Base-by-base conservation (phyloP, 139 green algal species). In the Desmodesmus armatus region DNA sequence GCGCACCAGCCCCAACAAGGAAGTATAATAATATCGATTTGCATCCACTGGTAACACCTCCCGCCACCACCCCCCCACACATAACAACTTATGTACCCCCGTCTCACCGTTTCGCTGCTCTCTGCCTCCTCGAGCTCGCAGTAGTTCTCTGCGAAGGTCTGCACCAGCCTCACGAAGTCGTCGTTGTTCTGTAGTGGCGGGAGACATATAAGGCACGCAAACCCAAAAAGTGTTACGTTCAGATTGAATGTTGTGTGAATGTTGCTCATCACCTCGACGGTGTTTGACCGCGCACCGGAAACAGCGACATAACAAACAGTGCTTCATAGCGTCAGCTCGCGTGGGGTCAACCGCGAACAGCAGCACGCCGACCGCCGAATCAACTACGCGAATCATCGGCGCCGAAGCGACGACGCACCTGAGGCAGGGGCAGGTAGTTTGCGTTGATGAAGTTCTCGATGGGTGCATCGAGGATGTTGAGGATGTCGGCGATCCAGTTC, bases 391-490 rank as follows among this genome's bases (percentile, higher is more conserved):
- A n/a, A n/a, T n/a, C n/a, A n/a, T n/a, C n/a, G n/a, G n/a, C n/a
- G n/a, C n/a, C n/a, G n/a, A n/a, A 58, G 13, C 13, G 13, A 66
- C 15, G 29, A 9, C 73, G 17, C 49, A 84, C 78, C 80, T 86
- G 80, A 5, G 80, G 80, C 47, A 86, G 67, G 2, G 80, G 80
- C 35, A 49, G 71, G 67, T 67, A 86, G 80, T 86, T 86, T 25
- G 67, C 55, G 67, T 86, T 86, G 44, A 86, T 43, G 3, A 86
- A 78, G 53, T 86, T 86, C 37, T 86, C 80, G 23, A 80, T 21
- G 23, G 80, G 80, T 49, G 80, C 65, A 2, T 40, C 47, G 3
- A 80, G 3, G 33, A 79, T 47, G 13, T 69, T 51, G 9, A 69
- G 35, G 23, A 80, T 44, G 66, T 86, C 80, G 40, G 29, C 53